Evolutionary conservation across 2,329 filamentous ascomycete species (phyloP), one percentile per base, ranked within the genome.

Genomic region (Ceratocystis papillata): DNA sequence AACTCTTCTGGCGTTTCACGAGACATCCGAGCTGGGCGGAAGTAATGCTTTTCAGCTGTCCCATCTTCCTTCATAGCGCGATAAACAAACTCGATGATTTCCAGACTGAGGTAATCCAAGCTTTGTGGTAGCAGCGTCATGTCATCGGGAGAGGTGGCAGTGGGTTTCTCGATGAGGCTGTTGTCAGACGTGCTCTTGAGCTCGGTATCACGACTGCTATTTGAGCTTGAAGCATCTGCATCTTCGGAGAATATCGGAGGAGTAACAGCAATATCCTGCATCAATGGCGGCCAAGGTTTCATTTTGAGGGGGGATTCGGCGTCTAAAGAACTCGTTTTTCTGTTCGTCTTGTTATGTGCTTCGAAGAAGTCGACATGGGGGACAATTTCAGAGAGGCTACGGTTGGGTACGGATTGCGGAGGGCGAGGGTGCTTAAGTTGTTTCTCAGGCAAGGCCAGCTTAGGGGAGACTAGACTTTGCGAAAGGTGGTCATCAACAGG

Each of bases 71-170:
- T 79, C 17, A 86, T 77, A 2, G 84, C 75, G 70, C 86, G 80
- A 69, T 83, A 86, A 22, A 87, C 76, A 68, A 87, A 81, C 65
- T 85, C 79, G 44, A 87, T 77, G 0, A 83, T 73, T 46, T 83
- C 80, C 2, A 82, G 75, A 66, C 80, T 80, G 2, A 88, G 75
- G 2, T 74, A 75, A 0, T 78, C 78, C 7, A 88, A 70, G 3
- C 83, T 79, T 70, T 88, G 84, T 0, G 85, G 85, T 2, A 83
- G 75, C 48, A 67, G 61, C 22, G 62, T 44, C n/a, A 64, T 44
- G 28, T 64, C 62, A n/a, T 63, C 25, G 50, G 46, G 33, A 10
- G 59, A 33, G 22, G 25, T 25, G 30, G 48, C 64, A 10, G 59
- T 33, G 17, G 63, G 62, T 10, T 65, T 63, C 22, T 37, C 22